Percentiles rank a stretch among this genome's conserved stretches.
These are phyloP conservation scores for Desmodesmus armatus DNA, from an alignment of 139 green algal genomes.

Conservation along the genomic window DNA sequence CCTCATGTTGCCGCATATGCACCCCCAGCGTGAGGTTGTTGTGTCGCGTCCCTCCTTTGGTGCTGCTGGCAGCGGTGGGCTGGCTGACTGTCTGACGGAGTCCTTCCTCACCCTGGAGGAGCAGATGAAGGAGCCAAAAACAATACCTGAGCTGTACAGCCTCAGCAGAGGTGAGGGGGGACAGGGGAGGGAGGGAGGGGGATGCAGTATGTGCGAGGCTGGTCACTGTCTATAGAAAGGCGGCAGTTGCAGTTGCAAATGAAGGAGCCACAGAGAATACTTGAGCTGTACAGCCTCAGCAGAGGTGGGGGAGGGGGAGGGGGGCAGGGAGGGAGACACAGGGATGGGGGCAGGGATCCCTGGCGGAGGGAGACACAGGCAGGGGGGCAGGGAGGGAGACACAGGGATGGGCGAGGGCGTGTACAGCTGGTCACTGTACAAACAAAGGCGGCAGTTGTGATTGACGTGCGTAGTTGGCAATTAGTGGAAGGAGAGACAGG, in stretches of 20 bases:
- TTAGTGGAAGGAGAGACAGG: too few species aligned
- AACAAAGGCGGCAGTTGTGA: too few species aligned
- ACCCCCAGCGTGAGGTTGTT: not conserved
- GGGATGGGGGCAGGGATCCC: too few species aligned
- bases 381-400: too few species aligned
- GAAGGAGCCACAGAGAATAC: not conserved
- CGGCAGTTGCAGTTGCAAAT: conserved; percentile 34
- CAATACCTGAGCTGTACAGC: conserved; percentile 25
- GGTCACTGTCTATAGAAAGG: too few species aligned
- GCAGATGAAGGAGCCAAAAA: conserved; percentile 11
- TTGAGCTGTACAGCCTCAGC: conserved; percentile 37
- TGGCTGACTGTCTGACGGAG: conserved; percentile 21
- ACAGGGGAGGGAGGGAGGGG: too few species aligned
- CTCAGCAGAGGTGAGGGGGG: conserved; percentile 13
- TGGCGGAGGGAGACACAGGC: too few species aligned
- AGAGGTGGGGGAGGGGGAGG: not conserved
- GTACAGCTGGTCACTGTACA: too few species aligned
- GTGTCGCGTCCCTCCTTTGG: not conserved
- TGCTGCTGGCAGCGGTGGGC: not conserved
- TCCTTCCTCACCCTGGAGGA: conserved; percentile 34
- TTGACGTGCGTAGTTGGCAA: too few species aligned
- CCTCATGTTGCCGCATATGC: not conserved
- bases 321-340: too few species aligned
- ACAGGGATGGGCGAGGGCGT: too few species aligned
- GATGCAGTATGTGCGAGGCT: too few species aligned